These are phyloP conservation scores for Castanopsis chinensis DNA, from an alignment of 306 rosid genomes.

Conservation along the genomic window DNA sequence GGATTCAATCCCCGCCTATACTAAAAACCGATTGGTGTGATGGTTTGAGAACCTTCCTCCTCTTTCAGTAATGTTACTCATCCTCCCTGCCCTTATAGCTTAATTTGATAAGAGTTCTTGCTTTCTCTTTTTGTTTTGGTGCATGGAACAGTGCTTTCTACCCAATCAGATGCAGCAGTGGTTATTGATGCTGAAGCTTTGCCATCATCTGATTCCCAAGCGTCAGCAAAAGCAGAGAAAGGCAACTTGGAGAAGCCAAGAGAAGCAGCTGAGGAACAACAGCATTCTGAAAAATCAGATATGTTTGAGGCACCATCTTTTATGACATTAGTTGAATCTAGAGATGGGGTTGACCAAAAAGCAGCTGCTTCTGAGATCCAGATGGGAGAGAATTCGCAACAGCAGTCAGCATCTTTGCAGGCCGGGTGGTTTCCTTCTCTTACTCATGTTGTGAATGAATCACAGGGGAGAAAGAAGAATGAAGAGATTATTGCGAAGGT, in stretches of 20 bases:
- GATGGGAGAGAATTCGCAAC: slow-evolving; percentile 32
- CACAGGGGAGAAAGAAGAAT: slow-evolving; percentile 66
- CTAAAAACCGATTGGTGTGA: too few species aligned
- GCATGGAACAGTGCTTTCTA: slow-evolving; percentile 63
- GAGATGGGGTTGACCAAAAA: slow-evolving; percentile 28
- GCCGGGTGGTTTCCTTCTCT: slow-evolving; percentile 84
- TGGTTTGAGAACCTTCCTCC: neutral
- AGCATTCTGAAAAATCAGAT: slow-evolving; percentile 49
- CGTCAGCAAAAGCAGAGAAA: slow-evolving; percentile 28
- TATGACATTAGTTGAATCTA: slow-evolving; percentile 70
- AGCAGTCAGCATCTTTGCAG: slow-evolving; percentile 35
- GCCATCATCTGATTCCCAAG: slow-evolving; percentile 20
- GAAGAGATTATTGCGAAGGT: slow-evolving; percentile 85
- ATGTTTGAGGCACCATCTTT: slow-evolving; percentile 79
- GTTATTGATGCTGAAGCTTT: slow-evolving; percentile 41
- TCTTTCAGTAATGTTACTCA: neutral
- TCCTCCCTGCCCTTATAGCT: neutral
- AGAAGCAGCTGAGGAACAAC: slow-evolving; percentile 36
- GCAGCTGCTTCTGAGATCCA: slow-evolving; percentile 35
- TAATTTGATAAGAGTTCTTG: neutral
- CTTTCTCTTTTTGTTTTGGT: slow-evolving; percentile 7
- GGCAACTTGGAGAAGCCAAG: slow-evolving; percentile 29
- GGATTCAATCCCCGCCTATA: too few species aligned
- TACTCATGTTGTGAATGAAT: slow-evolving; percentile 54
- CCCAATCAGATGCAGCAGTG: slow-evolving; percentile 62